Conservation (phyloP, 1,284 basidiomycete species). For the Ganoderma lingzhi region DNA sequence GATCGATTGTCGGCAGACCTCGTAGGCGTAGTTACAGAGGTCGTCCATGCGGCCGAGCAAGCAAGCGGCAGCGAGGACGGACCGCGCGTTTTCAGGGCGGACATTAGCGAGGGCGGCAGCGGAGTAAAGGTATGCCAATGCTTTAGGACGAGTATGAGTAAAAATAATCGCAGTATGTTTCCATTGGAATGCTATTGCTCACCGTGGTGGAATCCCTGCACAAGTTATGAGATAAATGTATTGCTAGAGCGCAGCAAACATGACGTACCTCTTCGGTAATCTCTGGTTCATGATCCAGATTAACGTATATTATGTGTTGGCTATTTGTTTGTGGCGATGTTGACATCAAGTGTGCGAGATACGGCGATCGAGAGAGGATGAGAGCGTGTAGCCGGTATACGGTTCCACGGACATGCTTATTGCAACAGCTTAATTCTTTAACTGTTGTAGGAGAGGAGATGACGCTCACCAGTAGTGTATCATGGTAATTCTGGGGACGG, state of each 20-base stretch:
- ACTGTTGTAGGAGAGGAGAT: slow-evolving; percentile 15
- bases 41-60: slow-evolving; percentile 88
- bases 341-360: slow-evolving; percentile 85
- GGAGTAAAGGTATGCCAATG: slow-evolving; percentile 83
- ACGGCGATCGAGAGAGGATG: slow-evolving; percentile 86
- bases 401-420: slow-evolving; percentile 77
- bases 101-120: slow-evolving; percentile 72
- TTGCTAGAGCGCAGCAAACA: slow-evolving; percentile 14
- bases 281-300: slow-evolving; percentile 79
- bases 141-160: slow-evolving; percentile 44
- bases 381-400: slow-evolving; percentile 81
- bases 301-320: slow-evolving; percentile 75
- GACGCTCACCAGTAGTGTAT: slow-evolving; percentile 73
- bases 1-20: slow-evolving; percentile 77
- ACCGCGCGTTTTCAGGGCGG: slow-evolving; percentile 79
- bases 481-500: slow-evolving; percentile 74
- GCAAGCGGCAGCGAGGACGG: slow-evolving; percentile 83
- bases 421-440: no score
- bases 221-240: not conserved
- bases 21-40: slow-evolving; percentile 81
- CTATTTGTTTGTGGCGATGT: slow-evolving; percentile 69
- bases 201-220: slow-evolving; percentile 71
- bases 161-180: slow-evolving; percentile 17
- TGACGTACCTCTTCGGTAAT: slow-evolving; percentile 81
- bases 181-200: slow-evolving; percentile 47